Conservation (phyloP, 73 alveolate species). For the Durusdinium trenchii region DNA sequence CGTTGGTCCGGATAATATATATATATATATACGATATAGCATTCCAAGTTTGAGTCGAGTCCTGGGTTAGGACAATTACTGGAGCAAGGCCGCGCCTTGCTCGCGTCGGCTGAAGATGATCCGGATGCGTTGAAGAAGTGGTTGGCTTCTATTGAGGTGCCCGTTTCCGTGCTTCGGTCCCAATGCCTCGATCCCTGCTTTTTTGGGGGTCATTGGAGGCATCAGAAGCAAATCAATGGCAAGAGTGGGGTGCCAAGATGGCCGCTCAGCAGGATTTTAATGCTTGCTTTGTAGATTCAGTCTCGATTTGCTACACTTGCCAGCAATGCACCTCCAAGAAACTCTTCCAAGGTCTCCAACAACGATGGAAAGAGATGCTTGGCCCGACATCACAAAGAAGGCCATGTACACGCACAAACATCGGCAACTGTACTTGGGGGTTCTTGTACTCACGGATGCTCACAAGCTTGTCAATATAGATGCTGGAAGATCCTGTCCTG, state of each 20-base stretch:
- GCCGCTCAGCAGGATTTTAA: background rate
- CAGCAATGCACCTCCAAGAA: background rate
- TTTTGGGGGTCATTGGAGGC: slow-evolving; percentile 45
- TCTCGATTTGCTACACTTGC: no score
- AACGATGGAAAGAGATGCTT: slow-evolving; percentile 54
- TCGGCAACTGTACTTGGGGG: no score
- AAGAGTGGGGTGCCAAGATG: slow-evolving; percentile 75
- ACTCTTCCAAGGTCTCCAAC: slow-evolving; percentile 40
- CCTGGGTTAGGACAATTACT: slow-evolving; percentile 40
- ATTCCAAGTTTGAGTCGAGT: background rate
- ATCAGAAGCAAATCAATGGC: slow-evolving; percentile 82
- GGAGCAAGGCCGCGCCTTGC: slow-evolving; percentile 83
- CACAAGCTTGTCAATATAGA: no score
- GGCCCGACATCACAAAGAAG: background rate
- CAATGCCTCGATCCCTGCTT: no score
- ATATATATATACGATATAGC: background rate
- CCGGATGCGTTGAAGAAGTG: slow-evolving; percentile 86
- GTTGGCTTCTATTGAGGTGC: slow-evolving; percentile 80
- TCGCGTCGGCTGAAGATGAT: slow-evolving; percentile 76
- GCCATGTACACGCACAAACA: no score
- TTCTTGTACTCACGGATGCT: no score
- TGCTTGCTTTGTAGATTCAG: background rate
- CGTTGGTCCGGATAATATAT: background rate
- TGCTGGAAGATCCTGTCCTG: no score
- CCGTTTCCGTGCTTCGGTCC: no score